Evolutionary conservation across 208 protist species (phyloP), one percentile per base, ranked within the genome.

Genomic region (Lotmaria passim): DNA sequence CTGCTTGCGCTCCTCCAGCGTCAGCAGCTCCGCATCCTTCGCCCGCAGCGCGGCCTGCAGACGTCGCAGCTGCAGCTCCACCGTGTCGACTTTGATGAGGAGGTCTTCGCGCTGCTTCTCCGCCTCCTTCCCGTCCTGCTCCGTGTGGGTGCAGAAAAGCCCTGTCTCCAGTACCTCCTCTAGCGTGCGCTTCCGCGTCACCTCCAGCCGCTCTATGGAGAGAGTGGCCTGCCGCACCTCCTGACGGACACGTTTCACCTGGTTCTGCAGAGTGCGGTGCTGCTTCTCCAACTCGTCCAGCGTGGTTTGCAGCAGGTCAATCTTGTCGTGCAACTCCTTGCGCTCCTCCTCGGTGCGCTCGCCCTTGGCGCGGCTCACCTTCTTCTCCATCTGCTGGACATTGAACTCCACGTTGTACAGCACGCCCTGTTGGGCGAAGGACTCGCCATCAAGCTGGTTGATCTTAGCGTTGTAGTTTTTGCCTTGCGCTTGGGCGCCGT

Each of bases 301-400:
- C 0, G 89, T 91, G 19, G 19, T 82, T 69, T 95, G 89, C 36
- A 98, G 86, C 24, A 94, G 78, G 23, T 72, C 61, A 59, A 98
- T 97, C 72, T 94, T 93, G 34, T 86, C 79, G 30, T 94, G 87
- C 53, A 98, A 74, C 56, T 85, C 85, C 21, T 78, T 64, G 43
- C 91, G 90, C 81, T 98, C 96, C 33, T 98, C 93, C 65, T 97
- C 93, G 3, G 89, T 95, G 38, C 93, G 85, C 83, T 97, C 90
- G 17, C 95, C 93, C 47, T 90, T 87, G 48, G 90, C 90, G 23
- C 91, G 84, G 51, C 84, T 87, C 19, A 98, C 94, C 74, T 97
- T 98, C 65, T 95, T 90, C 77, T 98, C 91, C 88, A 98, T 96
- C 82, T 98, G 93, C 89, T 98, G 96, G 31, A 98, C 84, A 53